Evolutionary conservation across 805 yeast species (phyloP).

Genomic region (Blastobotrys mokoenaii): DNA sequence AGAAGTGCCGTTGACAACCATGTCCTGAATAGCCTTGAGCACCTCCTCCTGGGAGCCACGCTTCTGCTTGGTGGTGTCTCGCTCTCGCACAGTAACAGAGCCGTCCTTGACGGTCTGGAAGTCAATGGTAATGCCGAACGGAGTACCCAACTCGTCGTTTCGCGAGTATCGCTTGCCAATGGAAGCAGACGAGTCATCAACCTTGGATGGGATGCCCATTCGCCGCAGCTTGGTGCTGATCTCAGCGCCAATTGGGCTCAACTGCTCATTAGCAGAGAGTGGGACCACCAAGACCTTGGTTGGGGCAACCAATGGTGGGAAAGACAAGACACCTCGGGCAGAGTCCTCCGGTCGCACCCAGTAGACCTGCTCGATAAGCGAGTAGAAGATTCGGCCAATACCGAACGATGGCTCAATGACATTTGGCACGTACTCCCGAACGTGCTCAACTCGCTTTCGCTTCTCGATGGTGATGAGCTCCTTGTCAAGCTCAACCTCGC

Average conservation of each 20-base stretch:
- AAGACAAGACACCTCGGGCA: slow-evolving; percentile 82
- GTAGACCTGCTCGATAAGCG: slow-evolving; percentile 88
- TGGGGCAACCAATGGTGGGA: slow-evolving; percentile 95
- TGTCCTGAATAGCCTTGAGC: slow-evolving; percentile 58
- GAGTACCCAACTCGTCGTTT: slow-evolving; percentile 97
- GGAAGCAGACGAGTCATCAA: slow-evolving; percentile 94
- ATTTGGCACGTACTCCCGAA: slow-evolving; percentile 92
- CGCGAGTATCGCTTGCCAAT: slow-evolving; percentile 98
- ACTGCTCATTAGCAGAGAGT: slow-evolving; percentile 71
- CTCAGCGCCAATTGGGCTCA: slow-evolving; percentile 64
- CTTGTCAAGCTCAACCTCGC: slow-evolving; percentile 61
- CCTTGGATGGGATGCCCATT: slow-evolving; percentile 85
- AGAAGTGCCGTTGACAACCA: slow-evolving; percentile 63
- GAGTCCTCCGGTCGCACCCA: slow-evolving; percentile 90
- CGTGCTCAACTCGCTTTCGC: slow-evolving; percentile 74
- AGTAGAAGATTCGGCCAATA: slow-evolving; percentile 92
- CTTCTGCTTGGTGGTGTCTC: slow-evolving; percentile 94
- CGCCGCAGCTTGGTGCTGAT: slow-evolving; percentile 66
- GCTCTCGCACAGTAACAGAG: slow-evolving; percentile 90
- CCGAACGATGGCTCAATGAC: slow-evolving; percentile 99
- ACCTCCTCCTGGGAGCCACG: slow-evolving; percentile 79
- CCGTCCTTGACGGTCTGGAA: slow-evolving; percentile 84
- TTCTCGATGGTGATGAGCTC: slow-evolving; percentile 68
- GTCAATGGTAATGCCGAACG: slow-evolving; percentile 95
- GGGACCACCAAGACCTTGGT: slow-evolving; percentile 95